Base-by-base conservation (phyloP, 179 eudicot genomes). In the Silene vulgaris region DNA sequence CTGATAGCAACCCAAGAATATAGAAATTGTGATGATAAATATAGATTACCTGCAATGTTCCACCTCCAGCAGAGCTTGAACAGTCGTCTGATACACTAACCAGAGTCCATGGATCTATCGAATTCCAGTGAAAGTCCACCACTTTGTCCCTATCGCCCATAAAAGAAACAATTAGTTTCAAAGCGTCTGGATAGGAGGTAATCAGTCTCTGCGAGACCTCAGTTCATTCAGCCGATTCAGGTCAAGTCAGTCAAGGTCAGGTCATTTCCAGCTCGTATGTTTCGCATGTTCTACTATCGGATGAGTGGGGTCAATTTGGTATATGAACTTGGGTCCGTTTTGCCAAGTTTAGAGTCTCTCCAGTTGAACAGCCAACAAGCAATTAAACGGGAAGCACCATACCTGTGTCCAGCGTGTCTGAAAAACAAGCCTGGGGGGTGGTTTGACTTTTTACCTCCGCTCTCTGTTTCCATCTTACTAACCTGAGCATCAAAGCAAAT, bases 11-110 rank as follows among this genome's bases (percentile, higher is more conserved):
- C 73, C 30, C 17, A n/a, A 35, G 32, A 48, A 8, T 21, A 19
- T 17, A 54, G 14, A 63, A 23, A 45, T 23, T 50, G 56, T 40
- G 52, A 70, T 13, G 21, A 19, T 9, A 63, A 50, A 56, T 19
- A 40, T 14, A 37, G 4, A 30, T 65, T 84, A 92, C 97, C 97
- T 92, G 97, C 63, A 93, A 75, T 20, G 97, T 93, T 50, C 97
- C 97, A 66, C 97, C 97, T 63, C 97, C 97, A 57, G 89, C 93
- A 35, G 84, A 77, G 84, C 89, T 83, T 48, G 86, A 85, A 52
- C 91, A 87, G 71, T 92, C 97, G 28, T 93, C 97, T 21, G 97
- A 93, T 54, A 91, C 97, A 73, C 97, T 93, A 17, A 91, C 97
- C 69, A 93, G 73, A 13, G 97, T 93, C 97, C 97, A 93, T 19